Conservation (phyloP, 2,329 filamentous ascomycete species). For the Aspergillus nomiae region DNA sequence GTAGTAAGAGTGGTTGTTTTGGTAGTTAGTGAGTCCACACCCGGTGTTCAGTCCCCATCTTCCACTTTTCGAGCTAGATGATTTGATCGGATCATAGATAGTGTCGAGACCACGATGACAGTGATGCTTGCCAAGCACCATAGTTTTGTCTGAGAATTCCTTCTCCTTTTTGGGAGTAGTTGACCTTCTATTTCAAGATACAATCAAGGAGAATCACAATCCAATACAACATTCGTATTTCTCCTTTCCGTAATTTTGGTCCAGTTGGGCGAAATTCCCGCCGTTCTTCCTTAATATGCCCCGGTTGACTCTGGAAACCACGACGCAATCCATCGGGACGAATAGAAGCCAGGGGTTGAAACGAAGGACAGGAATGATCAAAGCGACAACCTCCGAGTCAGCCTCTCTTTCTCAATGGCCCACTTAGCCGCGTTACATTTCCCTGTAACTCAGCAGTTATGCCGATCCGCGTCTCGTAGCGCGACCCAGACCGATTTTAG, state of each 20-base stretch:
- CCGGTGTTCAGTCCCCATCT: not conserved
- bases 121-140: not conserved
- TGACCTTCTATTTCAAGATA: too few relatives aligned
- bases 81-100: not conserved
- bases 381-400: not conserved
- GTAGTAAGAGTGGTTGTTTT: not conserved
- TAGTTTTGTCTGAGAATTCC: not conserved
- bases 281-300: not conserved
- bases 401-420: slow-evolving; percentile 1
- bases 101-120: not conserved
- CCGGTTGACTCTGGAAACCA: too few relatives aligned
- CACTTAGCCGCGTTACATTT: slow-evolving; percentile 12
- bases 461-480: slow-evolving; percentile 9
- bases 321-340: not conserved
- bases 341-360: not conserved
- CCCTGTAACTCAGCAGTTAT: slow-evolving; percentile 1
- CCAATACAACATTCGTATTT: too few relatives aligned
- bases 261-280: not conserved
- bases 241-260: too few relatives aligned
- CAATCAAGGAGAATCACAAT: too few relatives aligned
- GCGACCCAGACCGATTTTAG: not conserved
- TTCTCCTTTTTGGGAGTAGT: too few relatives aligned
- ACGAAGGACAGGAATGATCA: not conserved
- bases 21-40: not conserved
- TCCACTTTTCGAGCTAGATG: not conserved